A percentile compares a stretch with the other conserved stretches of the same genome.
Evolutionary conservation across 2,329 filamentous ascomycete species (phyloP).

Genomic region (Didymellaceae sp.): DNA sequence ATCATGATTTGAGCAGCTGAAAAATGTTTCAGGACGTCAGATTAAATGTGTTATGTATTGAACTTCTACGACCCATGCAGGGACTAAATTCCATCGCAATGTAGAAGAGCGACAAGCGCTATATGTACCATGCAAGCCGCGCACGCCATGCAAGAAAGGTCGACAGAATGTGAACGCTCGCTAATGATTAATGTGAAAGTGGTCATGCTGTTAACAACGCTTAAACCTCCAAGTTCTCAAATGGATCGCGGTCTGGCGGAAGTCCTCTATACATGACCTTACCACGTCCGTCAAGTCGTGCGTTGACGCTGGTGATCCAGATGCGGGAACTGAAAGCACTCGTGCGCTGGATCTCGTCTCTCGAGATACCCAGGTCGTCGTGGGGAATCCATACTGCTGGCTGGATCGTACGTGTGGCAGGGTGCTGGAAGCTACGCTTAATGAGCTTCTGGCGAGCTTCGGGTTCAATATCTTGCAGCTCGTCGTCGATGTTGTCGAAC

Average conservation of each 20-base stretch:
- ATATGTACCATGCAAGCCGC: constrained; percentile 12
- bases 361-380: constrained; percentile 87
- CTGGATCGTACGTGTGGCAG: constrained; percentile 80
- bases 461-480: constrained; percentile 91
- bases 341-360: constrained; percentile 86
- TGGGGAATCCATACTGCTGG: constrained; percentile 94
- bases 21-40: too few relatives aligned
- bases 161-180: constrained; percentile 3
- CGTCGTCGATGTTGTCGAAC: constrained; percentile 86
- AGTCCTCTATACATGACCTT: constrained; percentile 84
- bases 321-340: constrained; percentile 74
- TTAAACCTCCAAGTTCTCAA: constrained; percentile 49
- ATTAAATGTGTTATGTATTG: background rate
- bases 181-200: constrained; percentile 7
- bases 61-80: background rate
- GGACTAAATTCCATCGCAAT: background rate
- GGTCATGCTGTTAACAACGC: background rate
- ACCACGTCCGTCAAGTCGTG: constrained; percentile 81
- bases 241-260: constrained; percentile 73
- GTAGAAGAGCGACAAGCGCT: constrained; percentile 6
- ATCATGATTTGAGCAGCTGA: too few relatives aligned
- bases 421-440: constrained; percentile 88
- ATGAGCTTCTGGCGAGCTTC: constrained; percentile 87
- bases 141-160: constrained; percentile 12
- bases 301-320: constrained; percentile 94